A percentile compares a stretch with the other conserved stretches of the same genome.
Evolutionary conservation across 1,284 basidiomycete genomes (phyloP).

Genomic region (Malassezia nana): DNA sequence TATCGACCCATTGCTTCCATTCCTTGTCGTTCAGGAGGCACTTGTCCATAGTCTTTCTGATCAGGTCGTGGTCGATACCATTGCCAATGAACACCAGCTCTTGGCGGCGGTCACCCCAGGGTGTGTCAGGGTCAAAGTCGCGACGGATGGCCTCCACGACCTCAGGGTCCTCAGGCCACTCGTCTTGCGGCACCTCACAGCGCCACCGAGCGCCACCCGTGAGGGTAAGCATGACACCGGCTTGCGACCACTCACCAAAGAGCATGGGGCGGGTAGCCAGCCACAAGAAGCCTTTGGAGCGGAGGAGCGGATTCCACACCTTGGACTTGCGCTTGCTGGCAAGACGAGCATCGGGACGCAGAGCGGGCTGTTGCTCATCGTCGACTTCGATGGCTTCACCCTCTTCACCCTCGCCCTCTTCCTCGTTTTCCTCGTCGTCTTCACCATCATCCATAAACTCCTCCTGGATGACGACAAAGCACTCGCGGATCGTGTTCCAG

Average conservation of each 20-base stretch:
- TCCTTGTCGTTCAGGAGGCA: slow-evolving; percentile 50
- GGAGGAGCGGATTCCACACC: slow-evolving; percentile 49
- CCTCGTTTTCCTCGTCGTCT: slow-evolving; percentile 9
- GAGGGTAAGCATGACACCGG: slow-evolving; percentile 50
- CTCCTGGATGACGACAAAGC: slow-evolving; percentile 50
- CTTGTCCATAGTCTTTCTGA: slow-evolving; percentile 48
- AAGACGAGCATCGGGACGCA: slow-evolving; percentile 50
- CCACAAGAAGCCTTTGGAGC: slow-evolving; percentile 53
- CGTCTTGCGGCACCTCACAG: slow-evolving; percentile 45
- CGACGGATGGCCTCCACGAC: slow-evolving; percentile 48
- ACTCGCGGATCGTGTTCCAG: slow-evolving; percentile 50
- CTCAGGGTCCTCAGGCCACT: slow-evolving; percentile 50
- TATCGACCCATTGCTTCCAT: slow-evolving; percentile 48
- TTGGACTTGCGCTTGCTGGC: slow-evolving; percentile 48
- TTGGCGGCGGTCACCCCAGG: slow-evolving; percentile 52
- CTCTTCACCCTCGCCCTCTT: slow-evolving; percentile 14
- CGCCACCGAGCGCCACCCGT: slow-evolving; percentile 50
- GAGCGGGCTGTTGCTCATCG: slow-evolving; percentile 47
- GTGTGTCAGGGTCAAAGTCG: slow-evolving; percentile 48
- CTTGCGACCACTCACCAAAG: slow-evolving; percentile 52
- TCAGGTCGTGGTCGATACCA: slow-evolving; percentile 31
- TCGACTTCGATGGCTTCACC: slow-evolving; percentile 23
- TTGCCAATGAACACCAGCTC: slow-evolving; percentile 50
- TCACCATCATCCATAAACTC: slow-evolving; percentile 48
- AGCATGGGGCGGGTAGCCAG: slow-evolving; percentile 36